These are phyloP conservation scores for Oryza australiensis DNA, from an alignment of 176 grass and related monocot species.

Conservation along the genomic window DNA sequence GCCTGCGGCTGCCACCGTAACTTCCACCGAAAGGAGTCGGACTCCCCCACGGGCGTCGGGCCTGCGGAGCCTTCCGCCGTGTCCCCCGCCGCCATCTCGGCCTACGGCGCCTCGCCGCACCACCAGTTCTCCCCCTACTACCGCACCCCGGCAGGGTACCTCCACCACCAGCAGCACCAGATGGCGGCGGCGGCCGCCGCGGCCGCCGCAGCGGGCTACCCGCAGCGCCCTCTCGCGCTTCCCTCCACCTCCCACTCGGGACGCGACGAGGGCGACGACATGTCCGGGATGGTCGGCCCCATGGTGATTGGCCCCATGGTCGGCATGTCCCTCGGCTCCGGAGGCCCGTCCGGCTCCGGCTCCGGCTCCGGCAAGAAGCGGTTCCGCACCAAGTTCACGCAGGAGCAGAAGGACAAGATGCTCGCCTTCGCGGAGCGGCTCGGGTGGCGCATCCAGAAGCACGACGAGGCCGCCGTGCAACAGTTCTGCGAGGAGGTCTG, in stretches of 20 bases:
- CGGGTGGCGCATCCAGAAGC: conserved; percentile 96
- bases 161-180: conserved; percentile 70
- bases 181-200: conserved; percentile 10
- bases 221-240: conserved; percentile 55
- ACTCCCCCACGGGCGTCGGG: not conserved
- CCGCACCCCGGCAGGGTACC: conserved; percentile 65
- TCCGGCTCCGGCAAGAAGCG: conserved; percentile 71
- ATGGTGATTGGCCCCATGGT: conserved; percentile 50
- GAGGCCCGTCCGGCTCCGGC: conserved; percentile 50
- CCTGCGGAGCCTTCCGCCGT: not conserved
- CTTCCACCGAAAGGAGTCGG: conserved; percentile 79
- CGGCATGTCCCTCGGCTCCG: conserved; percentile 47
- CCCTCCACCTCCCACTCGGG: conserved; percentile 67
- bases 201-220: not conserved
- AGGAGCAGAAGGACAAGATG: conserved; percentile 97
- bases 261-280: conserved; percentile 61
- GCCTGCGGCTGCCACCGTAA: conserved; percentile 90
- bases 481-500: conserved; percentile 85
- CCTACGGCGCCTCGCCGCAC: conserved; percentile 56
- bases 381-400: conserved; percentile 86
- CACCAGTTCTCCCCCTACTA: conserved; percentile 85
- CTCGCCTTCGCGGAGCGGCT: conserved; percentile 79
- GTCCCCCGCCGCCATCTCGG: conserved; percentile 42
- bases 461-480: conserved; percentile 90
- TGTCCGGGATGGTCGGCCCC: conserved; percentile 49